Conservation (phyloP, 495 filamentous ascomycete species). For the Trichoderma reesei region DNA sequence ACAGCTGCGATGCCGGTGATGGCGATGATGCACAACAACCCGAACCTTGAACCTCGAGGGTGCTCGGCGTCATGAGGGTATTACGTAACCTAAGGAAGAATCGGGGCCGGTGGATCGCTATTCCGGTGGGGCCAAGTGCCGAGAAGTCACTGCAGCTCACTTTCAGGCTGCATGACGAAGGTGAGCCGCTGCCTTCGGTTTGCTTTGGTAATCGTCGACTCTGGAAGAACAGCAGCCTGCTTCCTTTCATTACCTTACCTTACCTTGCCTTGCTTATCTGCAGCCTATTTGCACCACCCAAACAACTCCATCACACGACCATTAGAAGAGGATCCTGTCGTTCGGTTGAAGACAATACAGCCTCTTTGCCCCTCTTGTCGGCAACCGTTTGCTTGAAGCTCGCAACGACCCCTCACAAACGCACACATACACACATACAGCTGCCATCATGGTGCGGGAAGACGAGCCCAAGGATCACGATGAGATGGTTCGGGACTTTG, state of each 20-base stretch:
- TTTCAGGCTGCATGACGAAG: not conserved
- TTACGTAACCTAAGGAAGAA: not conserved
- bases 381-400: constrained; percentile 8
- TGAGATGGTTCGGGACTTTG: constrained; percentile 62
- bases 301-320: too few relatives aligned
- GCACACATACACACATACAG: not conserved
- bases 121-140: constrained; percentile 6
- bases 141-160: not conserved
- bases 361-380: constrained; percentile 12
- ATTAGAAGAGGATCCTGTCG: too few relatives aligned
- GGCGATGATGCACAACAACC: not conserved
- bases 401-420: too few relatives aligned
- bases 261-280: too few relatives aligned
- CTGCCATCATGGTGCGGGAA: constrained; percentile 32
- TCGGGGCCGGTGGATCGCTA: constrained; percentile 9
- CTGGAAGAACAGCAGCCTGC: not conserved
- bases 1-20: not conserved
- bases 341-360: too few relatives aligned
- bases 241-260: too few relatives aligned
- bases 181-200: constrained; percentile 8
- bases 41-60: too few relatives aligned
- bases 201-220: not conserved
- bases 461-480: constrained; percentile 43
- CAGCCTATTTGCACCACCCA: too few relatives aligned
- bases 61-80: not conserved